A percentile compares a stretch with the other conserved stretches of the same genome.
phyloP scores from a whole-genome alignment of 2,329 filamentous ascomycete genomes.

The Scolecobasidium constrictum region DNA sequence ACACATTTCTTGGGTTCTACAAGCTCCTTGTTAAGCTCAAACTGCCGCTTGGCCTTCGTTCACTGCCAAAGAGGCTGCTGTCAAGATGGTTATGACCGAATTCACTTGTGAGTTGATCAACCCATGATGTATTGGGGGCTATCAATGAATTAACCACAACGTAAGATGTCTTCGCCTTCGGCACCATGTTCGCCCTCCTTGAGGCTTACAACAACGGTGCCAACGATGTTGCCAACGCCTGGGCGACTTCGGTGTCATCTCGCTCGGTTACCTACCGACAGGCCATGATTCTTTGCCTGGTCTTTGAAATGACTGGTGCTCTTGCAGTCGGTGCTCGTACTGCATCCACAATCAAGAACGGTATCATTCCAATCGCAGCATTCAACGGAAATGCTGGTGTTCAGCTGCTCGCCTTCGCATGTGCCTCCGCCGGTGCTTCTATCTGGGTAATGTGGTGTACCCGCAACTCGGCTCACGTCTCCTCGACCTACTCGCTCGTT shows the following conservation, averaged over 20 bases:
- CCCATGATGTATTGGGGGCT: no score
- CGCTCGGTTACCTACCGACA: conserved; percentile 60
- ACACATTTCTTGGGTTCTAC: no score
- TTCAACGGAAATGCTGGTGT: conserved; percentile 36
- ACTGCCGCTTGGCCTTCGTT: no score
- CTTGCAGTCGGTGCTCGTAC: conserved; percentile 28
- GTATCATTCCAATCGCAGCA: conserved; percentile 33
- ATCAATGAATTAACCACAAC: no score
- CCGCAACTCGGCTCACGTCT: conserved; percentile 42
- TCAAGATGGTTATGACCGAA: neutral
- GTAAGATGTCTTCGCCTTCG: conserved; percentile 61
- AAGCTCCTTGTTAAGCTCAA: no score
- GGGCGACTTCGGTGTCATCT: conserved; percentile 75
- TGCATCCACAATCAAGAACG: conserved; percentile 37
- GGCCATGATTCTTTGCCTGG: conserved; percentile 37
- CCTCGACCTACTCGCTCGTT: conserved; percentile 43
- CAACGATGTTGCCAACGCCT: conserved; percentile 77
- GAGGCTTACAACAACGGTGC: conserved; percentile 73
- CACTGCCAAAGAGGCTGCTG: no score
- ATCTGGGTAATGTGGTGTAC: conserved; percentile 77
- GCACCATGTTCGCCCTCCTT: conserved; percentile 64
- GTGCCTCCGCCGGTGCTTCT: conserved; percentile 50
- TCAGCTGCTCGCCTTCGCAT: conserved; percentile 45
- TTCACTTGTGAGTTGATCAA: no score
- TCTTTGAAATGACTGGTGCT: conserved; percentile 36